Percentiles rank a stretch among this genome's conserved stretches.
Conservation (phyloP, 169 alveolate species). For the Eimeria maxima region DNA sequence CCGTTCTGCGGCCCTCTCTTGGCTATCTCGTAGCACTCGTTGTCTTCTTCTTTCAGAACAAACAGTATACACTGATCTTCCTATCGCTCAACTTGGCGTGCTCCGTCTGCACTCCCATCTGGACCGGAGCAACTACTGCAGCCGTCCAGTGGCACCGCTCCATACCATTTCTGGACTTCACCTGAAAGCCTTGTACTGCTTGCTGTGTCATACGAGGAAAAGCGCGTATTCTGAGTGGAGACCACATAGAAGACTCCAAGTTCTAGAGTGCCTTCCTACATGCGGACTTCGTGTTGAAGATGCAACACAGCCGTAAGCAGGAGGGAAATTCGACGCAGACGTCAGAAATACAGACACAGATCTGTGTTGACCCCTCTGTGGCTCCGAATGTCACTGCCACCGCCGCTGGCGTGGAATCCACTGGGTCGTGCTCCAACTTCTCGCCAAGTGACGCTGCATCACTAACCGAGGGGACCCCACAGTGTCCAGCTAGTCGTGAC, state of each 20-base stretch:
- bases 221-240: background rate
- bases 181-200: background rate
- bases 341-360: background rate
- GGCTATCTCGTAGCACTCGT: slow-evolving; percentile 21
- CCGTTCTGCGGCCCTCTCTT: slow-evolving; percentile 37
- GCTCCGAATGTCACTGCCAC: slow-evolving; percentile 14
- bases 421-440: slow-evolving; percentile 34
- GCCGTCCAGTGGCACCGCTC: background rate
- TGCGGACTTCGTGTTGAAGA: slow-evolving; percentile 64
- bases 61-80: background rate
- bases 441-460: background rate
- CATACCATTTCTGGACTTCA: background rate
- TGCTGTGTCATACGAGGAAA: background rate
- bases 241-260: background rate
- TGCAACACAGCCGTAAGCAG: slow-evolving; percentile 29
- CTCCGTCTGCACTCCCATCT: background rate
- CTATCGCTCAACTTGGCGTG: slow-evolving; percentile 58
- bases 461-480: slow-evolving; percentile 4
- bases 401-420: slow-evolving; percentile 16
- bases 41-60: background rate
- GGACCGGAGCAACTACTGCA: slow-evolving; percentile 32
- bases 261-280: slow-evolving; percentile 5
- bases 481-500: slow-evolving; percentile 1
- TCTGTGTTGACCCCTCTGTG: background rate
- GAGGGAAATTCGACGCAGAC: slow-evolving; percentile 45